Conservation (phyloP, 2,329 filamentous ascomycete genomes). For the Blumeria hordei region DNA sequence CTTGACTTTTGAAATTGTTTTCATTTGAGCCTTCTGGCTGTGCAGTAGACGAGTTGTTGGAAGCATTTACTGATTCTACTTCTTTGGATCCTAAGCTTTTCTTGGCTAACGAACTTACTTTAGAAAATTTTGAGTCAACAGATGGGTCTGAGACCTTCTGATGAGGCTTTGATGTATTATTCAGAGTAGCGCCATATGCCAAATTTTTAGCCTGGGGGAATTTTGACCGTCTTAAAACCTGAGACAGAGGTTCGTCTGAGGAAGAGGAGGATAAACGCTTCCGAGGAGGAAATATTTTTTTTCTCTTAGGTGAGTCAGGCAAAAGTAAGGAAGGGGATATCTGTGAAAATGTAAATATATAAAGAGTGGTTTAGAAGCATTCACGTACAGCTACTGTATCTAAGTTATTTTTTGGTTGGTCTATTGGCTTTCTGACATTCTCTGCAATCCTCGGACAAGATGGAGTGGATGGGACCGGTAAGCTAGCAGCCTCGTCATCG, state of each 20-base stretch:
- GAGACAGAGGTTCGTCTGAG: conserved; percentile 2
- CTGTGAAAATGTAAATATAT: background rate
- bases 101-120: background rate
- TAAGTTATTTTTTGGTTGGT: background rate
- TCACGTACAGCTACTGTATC: background rate
- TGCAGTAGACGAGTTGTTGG: no score
- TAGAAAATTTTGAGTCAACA: background rate
- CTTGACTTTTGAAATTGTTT: no score
- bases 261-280: conserved; percentile 1
- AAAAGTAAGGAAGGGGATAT: background rate
- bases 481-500: background rate
- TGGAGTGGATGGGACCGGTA: background rate
- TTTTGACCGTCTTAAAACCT: background rate
- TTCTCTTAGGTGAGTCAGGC: background rate
- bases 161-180: background rate
- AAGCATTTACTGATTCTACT: no score
- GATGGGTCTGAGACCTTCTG: background rate
- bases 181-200: background rate
- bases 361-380: background rate
- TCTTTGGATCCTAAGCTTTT: background rate
- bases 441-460: background rate
- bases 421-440: background rate
- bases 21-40: no score
- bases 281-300: background rate
- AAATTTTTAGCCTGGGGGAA: no score